Evolutionary conservation across 192 early-diverging fungal genomes (phyloP), one percentile per base, ranked within the genome.

Genomic region (Podila horticola): DNA sequence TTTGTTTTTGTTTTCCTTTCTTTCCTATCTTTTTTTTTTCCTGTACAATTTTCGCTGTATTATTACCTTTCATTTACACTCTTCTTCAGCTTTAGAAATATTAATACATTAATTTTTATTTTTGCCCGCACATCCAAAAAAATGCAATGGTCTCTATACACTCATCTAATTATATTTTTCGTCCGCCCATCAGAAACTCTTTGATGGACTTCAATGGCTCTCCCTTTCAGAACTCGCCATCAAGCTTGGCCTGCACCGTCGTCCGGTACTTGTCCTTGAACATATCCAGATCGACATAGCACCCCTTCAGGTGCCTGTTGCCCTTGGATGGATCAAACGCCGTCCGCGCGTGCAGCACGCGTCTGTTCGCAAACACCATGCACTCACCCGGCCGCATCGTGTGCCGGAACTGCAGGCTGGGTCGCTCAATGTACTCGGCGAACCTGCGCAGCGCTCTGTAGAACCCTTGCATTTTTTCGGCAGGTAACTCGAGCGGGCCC

Each of bases 351-450:
- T 96, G 95, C 65, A 96, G 72, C 8, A 95, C 92, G 24, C 95
- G 75, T 61, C 93, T 74, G 75, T 96, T 96, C 3, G 88, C 88
- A 85, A 96, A 95, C n/a, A 95, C 75, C 36, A 92, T 92, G 24
- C 87, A 79, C 36, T 94, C 89, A 10, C 94, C 93, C 2, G 89
- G 88, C 64, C 91, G 77, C 74, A 95, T 75, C 38, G 89, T 87
- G 33, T 88, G 85, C 62, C 87, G 74, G 69, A 79, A 93, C 38
- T 87, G 79, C n/a, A 91, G 71, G 36, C 86, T 85, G 24, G 83
- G 82, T 22, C 84, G 66, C 64, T 92, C 85, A 59, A 95, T 82
- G 45, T 90, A 84, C 9, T 85, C 84, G 38, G 87, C 86, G 77
- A 94, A 93, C 0, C 67, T 55, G 48, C 75, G 82, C 72, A 94